Evolutionary conservation across 2,329 filamentous ascomycete genomes (phyloP).

Genomic region (Leptographium lundbergii): DNA sequence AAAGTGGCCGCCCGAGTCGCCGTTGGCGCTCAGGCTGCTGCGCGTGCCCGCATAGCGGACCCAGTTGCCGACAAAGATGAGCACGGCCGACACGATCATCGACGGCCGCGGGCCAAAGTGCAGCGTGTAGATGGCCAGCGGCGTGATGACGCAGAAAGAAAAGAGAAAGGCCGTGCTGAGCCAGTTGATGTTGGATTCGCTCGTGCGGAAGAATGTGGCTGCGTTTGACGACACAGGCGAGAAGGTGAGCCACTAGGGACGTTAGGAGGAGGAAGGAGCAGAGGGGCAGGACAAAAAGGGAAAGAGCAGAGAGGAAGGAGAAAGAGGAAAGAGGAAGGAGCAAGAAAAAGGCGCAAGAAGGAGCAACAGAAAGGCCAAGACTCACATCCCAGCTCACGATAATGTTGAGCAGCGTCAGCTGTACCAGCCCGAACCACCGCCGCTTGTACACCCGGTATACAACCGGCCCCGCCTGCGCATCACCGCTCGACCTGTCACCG

Average conservation of each 20-base stretch:
- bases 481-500: neutral
- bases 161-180: slow-evolving; percentile 80
- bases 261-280: no score
- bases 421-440: slow-evolving; percentile 75
- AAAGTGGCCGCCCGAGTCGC: slow-evolving; percentile 42
- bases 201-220: slow-evolving; percentile 62
- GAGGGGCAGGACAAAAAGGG: no score
- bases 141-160: slow-evolving; percentile 62
- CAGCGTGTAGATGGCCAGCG: slow-evolving; percentile 62
- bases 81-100: slow-evolving; percentile 58
- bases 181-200: slow-evolving; percentile 78
- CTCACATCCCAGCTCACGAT: slow-evolving; percentile 92
- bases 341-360: no score
- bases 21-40: slow-evolving; percentile 16
- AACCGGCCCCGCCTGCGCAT: neutral
- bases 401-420: slow-evolving; percentile 80
- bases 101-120: slow-evolving; percentile 69
- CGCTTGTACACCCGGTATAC: slow-evolving; percentile 52
- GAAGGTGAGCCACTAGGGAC: slow-evolving; percentile 76
- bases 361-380: slow-evolving; percentile 16
- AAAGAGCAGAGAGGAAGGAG: neutral
- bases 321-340: no score
- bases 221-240: slow-evolving; percentile 67
- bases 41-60: slow-evolving; percentile 65
- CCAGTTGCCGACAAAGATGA: slow-evolving; percentile 82